Evolutionary conservation across 1,284 basidiomycete genomes (phyloP), one percentile per base, ranked within the genome.

Genomic region (Fomitopsis schrenkii): DNA sequence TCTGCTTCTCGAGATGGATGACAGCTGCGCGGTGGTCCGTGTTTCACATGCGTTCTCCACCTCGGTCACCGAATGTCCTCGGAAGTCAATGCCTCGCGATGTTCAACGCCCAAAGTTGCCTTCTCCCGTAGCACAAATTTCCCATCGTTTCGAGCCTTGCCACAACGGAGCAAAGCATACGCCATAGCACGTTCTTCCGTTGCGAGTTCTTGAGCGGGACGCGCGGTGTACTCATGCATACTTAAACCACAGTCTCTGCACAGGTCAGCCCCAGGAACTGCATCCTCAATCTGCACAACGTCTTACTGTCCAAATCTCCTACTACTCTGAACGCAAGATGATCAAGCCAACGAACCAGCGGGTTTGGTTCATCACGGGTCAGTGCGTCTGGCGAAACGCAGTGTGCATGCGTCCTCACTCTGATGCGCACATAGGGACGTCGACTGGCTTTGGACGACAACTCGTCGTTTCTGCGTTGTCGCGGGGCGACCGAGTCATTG

Each of bases 371-470:
- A 54, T 54, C n/a, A 54, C 52, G 7, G 52, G 52, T 54, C 22
- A n/a, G 22, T 12, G 5, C 50, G 22, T 14, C 5, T 33, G 50
- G 10, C 8, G 6, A 35, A 38, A 28, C 30, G 12, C 12, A 12
- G 1, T 19, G 4, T 36, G 50, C 19, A 8, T 36, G 10, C 17
- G n/a, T 54, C 14, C 52, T 38, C 35, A 36, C 5, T 38, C 9
- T 9, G 33, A 30, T 17, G 12, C 12, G 7, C 14, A 12, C 14
- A 41, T 60, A 85, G 85, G 85, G 38, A 82, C 83, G 22, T 83
- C 84, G 3, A 83, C 84, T 22, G 85, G 85, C 35, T 82, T 87
- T 62, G 85, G 86, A 7, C 79, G 77, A 63, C 79, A 80, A 44
- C 75, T 88, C 10, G 81, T 82, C 26, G 64, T 67, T 6, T 72